Evolutionary conservation across 108 stramenopile genomes (phyloP), one percentile per base, ranked within the genome.

Genomic region (Stephanodiscus minutulus): DNA sequence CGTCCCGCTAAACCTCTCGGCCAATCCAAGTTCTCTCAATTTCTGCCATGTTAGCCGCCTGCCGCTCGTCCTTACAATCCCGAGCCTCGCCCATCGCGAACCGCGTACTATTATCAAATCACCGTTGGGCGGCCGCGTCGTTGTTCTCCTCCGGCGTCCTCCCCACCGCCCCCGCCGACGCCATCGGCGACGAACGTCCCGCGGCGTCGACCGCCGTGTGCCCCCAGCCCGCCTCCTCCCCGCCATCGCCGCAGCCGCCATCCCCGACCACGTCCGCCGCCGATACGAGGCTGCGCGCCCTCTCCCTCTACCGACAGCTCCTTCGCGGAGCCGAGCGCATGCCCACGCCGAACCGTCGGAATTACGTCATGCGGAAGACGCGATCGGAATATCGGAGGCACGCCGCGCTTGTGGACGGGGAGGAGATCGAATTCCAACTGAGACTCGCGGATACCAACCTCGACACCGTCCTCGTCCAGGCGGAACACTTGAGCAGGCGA

Each of bases 281-380:
- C 22, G 15, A 8, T 33, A 60, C 27, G 15, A 41, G 73, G 8
- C 0, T 18, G 24, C 64, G 64, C 21, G 87, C 90, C 8, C 79
- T 94, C n/a, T 90, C 87, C 6, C 66, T 94, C 62, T 94, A 94
- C 81, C 76, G 93, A 20, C 88, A 90, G 64, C 77, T 94, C 20
- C 62, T 94, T 64, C 84, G 93, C 37, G 85, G 81, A 24, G 88
- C 87, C n/a, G 68, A 73, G 61, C 80, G 82, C 37, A 94, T 94
- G 93, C 93, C 93, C 28, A 94, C 93, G 4, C 93, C 93, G 53
- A 94, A 94, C 69, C 84, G 90, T 37, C 88, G 85, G 49, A 94
- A 91, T 61, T 94, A 88, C 73, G 80, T 94, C 0, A 71, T 87
- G 39, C 66, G 74, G 21, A 94, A 88, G 57, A 90, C 89, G 20